A percentile compares a stretch with the other conserved stretches of the same genome.
phyloP scores from a whole-genome alignment of 306 rosid genomes.

The Trifolium fragiferum region DNA sequence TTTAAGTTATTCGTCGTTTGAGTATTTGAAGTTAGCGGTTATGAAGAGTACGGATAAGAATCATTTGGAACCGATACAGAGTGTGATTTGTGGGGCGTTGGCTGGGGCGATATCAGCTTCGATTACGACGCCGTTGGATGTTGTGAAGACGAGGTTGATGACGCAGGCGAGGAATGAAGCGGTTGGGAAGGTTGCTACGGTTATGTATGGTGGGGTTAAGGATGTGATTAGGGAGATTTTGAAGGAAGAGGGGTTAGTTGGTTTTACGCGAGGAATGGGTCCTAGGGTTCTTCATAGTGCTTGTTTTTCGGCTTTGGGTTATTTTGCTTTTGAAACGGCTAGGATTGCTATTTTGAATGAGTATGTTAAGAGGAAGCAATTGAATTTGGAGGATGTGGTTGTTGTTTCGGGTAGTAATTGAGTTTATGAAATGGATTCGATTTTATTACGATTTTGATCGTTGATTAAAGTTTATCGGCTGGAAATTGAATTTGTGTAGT shows the following conservation, averaged over 20 bases:
- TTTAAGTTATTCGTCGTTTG: slow-evolving; percentile 83
- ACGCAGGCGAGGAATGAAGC: slow-evolving; percentile 71
- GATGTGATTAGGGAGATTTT: slow-evolving; percentile 65
- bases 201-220: slow-evolving; percentile 63
- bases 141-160: slow-evolving; percentile 93
- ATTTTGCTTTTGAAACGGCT: slow-evolving; percentile 95
- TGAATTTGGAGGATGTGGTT: slow-evolving; percentile 41
- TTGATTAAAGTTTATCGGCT: background rate
- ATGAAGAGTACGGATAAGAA: slow-evolving; percentile 44
- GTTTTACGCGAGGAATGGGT: slow-evolving; percentile 87
- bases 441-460: background rate
- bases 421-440: slow-evolving; percentile 16
- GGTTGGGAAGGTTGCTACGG: slow-evolving; percentile 59
- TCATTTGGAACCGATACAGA: slow-evolving; percentile 75
- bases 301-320: slow-evolving; percentile 89
- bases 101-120: slow-evolving; percentile 95
- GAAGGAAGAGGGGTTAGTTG: slow-evolving; percentile 85
- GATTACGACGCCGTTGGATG: slow-evolving; percentile 85
- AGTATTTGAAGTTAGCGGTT: slow-evolving; percentile 78
- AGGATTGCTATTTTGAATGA: slow-evolving; percentile 65
- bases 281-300: slow-evolving; percentile 92
- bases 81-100: slow-evolving; percentile 83
- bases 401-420: slow-evolving; percentile 46
- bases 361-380: slow-evolving; percentile 59
- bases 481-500: background rate